Conservation (phyloP, 2,329 filamentous ascomycete species). For the Pyricularia sp. region DNA sequence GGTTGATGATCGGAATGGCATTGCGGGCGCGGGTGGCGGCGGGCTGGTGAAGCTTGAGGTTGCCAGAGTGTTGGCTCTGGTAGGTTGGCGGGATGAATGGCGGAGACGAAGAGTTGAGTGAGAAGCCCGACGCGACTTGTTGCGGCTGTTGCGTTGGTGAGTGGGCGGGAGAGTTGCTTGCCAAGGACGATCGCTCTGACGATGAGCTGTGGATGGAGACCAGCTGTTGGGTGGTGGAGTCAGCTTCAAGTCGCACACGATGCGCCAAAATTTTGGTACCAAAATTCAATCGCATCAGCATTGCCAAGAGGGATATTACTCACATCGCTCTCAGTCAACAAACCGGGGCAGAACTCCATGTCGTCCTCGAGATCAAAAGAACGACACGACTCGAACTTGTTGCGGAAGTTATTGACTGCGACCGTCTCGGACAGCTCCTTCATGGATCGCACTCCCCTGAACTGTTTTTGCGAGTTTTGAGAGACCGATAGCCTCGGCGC, state of each 20-base stretch:
- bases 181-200: conserved; percentile 89
- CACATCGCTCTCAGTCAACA: conserved; percentile 92
- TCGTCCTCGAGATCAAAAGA: conserved; percentile 96
- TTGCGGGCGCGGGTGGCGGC: conserved; percentile 83
- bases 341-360: conserved; percentile 85
- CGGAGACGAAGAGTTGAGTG: conserved; percentile 58
- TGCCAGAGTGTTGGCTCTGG: conserved; percentile 50
- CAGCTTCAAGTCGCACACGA: background rate
- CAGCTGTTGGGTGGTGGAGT: conserved; percentile 44
- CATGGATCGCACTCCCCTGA: conserved; percentile 74
- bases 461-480: conserved; percentile 80
- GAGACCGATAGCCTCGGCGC: conserved; percentile 70
- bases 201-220: conserved; percentile 82
- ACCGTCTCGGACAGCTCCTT: conserved; percentile 79
- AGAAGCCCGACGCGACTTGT: conserved; percentile 69
- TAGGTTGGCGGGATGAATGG: conserved; percentile 56
- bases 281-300: conserved; percentile 8
- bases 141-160: conserved; percentile 75
- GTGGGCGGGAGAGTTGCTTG: conserved; percentile 85
- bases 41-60: conserved; percentile 82
- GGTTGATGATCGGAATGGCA: conserved; percentile 96
- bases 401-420: conserved; percentile 68
- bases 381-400: conserved; percentile 80
- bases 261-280: background rate
- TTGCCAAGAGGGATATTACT: conserved; percentile 26